phyloP scores from a whole-genome alignment of 768 basidiomycete genomes.

The Hysterangium stoloniferum region DNA sequence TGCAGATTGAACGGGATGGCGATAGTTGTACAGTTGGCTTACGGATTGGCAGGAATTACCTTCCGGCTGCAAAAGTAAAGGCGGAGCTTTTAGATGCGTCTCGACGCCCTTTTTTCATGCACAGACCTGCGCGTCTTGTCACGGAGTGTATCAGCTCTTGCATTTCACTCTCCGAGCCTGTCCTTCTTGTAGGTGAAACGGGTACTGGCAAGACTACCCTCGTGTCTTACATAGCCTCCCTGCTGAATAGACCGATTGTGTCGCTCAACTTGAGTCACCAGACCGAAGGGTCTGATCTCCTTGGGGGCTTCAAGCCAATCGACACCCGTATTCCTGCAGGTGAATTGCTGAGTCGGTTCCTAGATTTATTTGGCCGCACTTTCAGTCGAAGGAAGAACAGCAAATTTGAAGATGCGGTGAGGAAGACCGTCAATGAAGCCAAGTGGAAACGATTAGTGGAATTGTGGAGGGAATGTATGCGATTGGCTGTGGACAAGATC shows the following conservation, averaged over 20 bases:
- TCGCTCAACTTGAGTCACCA: slow-evolving; percentile 95
- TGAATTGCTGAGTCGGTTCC: slow-evolving; percentile 62
- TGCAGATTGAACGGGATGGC: slow-evolving; percentile 59
- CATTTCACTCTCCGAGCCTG: slow-evolving; percentile 67
- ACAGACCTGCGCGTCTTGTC: slow-evolving; percentile 72
- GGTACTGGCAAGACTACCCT: slow-evolving; percentile 98
- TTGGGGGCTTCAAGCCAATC: slow-evolving; percentile 95
- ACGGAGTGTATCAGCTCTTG: slow-evolving; percentile 75
- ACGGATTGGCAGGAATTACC: slow-evolving; percentile 52
- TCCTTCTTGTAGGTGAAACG: slow-evolving; percentile 92
- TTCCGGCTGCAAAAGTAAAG: slow-evolving; percentile 39
- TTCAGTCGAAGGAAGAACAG: slow-evolving; percentile 89
- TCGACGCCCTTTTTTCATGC: slow-evolving; percentile 75
- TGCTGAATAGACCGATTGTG: slow-evolving; percentile 69
- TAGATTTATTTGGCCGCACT: slow-evolving; percentile 73
- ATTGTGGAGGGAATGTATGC: slow-evolving; percentile 74
- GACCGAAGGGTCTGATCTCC: slow-evolving; percentile 87
- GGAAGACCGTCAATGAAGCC: slow-evolving; percentile 72
- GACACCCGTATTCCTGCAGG: slow-evolving; percentile 76
- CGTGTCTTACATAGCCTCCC: slow-evolving; percentile 76
- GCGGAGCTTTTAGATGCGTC: slow-evolving; percentile 19
- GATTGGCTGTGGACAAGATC: slow-evolving; percentile 63
- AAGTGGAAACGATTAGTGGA: slow-evolving; percentile 82
- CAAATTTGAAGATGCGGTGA: slow-evolving; percentile 72
- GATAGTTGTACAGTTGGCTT: slow-evolving; percentile 54